These are phyloP conservation scores for Alternaria triticina DNA, from an alignment of 2,329 filamentous ascomycete genomes.

Conservation along the genomic window DNA sequence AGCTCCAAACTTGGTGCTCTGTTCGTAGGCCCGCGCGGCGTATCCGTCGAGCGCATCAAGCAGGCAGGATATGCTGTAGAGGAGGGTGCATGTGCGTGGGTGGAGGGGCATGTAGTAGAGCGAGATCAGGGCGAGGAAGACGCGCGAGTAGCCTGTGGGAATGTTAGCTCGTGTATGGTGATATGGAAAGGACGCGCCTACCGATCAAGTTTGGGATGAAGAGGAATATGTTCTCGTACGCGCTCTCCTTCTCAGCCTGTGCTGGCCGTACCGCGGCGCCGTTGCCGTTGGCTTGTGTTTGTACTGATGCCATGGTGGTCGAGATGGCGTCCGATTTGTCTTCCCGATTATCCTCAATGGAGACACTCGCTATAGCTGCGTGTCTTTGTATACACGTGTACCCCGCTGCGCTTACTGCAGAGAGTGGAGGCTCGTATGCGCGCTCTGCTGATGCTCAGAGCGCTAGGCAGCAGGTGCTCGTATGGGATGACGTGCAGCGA, in stretches of 20 bases:
- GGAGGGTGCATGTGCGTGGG: conserved; percentile 88
- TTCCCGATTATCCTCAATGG: background rate
- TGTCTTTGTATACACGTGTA: background rate
- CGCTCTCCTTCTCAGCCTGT: conserved; percentile 28
- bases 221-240: conserved; percentile 62
- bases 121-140: conserved; percentile 76
- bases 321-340: background rate
- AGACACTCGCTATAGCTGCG: background rate
- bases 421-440: conserved; percentile 2
- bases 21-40: conserved; percentile 84
- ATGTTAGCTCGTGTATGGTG: conserved; percentile 14
- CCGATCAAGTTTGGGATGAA: conserved; percentile 61
- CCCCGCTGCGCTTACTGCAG: conserved; percentile 15
- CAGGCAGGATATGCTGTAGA: conserved; percentile 93
- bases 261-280: conserved; percentile 34
- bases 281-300: conserved; percentile 38
- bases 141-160: conserved; percentile 55
- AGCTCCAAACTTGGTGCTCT: conserved; percentile 93
- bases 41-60: conserved; percentile 95
- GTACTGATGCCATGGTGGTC: conserved; percentile 35
- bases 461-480: conserved; percentile 8
- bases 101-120: conserved; percentile 99
- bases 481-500: conserved; percentile 1
- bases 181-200: conserved; percentile 29
- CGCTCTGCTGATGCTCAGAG: conserved; percentile 7